Conservation (phyloP, 495 filamentous ascomycete species). For the Xylaria castorea region DNA sequence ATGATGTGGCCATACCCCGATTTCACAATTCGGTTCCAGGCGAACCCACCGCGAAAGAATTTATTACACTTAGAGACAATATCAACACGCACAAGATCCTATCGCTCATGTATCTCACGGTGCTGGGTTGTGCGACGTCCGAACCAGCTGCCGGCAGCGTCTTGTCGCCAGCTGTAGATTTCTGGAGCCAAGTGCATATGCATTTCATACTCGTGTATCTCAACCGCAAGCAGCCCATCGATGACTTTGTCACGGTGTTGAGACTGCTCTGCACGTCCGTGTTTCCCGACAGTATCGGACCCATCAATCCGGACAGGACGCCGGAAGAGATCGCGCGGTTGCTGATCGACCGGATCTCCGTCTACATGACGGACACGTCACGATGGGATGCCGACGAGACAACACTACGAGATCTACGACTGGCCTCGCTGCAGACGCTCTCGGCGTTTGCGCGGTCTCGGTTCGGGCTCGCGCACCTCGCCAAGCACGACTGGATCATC, state of each 20-base stretch:
- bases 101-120: conserved; percentile 48
- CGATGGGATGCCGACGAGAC: conserved; percentile 45
- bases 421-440: conserved; percentile 46
- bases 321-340: conserved; percentile 41
- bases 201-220: conserved; percentile 55
- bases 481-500: conserved; percentile 47
- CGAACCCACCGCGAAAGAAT: conserved; percentile 35
- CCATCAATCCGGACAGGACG: conserved; percentile 45
- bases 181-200: conserved; percentile 54
- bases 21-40: conserved; percentile 36
- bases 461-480: conserved; percentile 49
- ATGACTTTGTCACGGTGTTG: conserved; percentile 50
- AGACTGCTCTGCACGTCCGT: conserved; percentile 51
- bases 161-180: conserved; percentile 41
- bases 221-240: conserved; percentile 51
- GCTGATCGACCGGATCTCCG: conserved; percentile 50
- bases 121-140: conserved; percentile 46
- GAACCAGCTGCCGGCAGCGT: conserved; percentile 31
- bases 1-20: conserved; percentile 42
- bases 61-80: conserved; percentile 34
- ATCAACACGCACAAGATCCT: conserved; percentile 51
- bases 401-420: conserved; percentile 41
- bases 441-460: conserved; percentile 45
- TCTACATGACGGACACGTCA: conserved; percentile 47
- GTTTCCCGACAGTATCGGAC: conserved; percentile 51